Evolutionary conservation across 192 early-diverging fungal species (phyloP), one percentile per base, ranked within the genome.

Genomic region (Linnemannia schmuckeri): DNA sequence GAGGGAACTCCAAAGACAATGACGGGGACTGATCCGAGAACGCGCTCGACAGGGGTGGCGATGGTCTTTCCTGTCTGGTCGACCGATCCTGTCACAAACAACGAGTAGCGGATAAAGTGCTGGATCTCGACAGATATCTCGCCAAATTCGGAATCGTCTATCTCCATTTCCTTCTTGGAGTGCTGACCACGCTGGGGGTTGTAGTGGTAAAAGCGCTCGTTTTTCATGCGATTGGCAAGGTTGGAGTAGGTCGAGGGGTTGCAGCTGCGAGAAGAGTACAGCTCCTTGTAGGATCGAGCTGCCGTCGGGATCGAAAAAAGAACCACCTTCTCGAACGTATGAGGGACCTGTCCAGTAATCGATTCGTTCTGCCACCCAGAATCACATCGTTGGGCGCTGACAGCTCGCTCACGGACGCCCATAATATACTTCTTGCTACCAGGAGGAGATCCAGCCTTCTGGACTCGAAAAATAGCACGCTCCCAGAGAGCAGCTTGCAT

Each of bases 251-350:
- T 87, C 17, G 85, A 74, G 38, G 61, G 41, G 69, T 87, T 87
- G 44, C 75, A 81, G 68, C 40, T 27, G 10, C 85, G 79, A 47
- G 79, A 72, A 1, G 79, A 72, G 42, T 78, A 74, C 61, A 78
- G 30, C 10, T 81, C 85, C 46, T 78, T 81, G 38, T 87, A 72
- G 30, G 75, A 71, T 40, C 85, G 85, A 70, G 70, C 41, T 6
- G 85, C 75, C 4, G 24, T 47, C 0, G 85, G 85, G 52, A 87
- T 78, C 3, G 85, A 78, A 68, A 87, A 87, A 2, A 87, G 37
- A n/a, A 87, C 84, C 22, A 87, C 76, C 49, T 87, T 87, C 76
- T 87, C 84, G n/a, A 87, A 87, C 12, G 84, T 87, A 41, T 86
- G 83, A 22, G 83, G 83, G 3, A 86, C 78, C 40, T 77, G 78